Base-by-base conservation (phyloP, 2,329 filamentous ascomycete species). In the Meredithiella fracta region DNA sequence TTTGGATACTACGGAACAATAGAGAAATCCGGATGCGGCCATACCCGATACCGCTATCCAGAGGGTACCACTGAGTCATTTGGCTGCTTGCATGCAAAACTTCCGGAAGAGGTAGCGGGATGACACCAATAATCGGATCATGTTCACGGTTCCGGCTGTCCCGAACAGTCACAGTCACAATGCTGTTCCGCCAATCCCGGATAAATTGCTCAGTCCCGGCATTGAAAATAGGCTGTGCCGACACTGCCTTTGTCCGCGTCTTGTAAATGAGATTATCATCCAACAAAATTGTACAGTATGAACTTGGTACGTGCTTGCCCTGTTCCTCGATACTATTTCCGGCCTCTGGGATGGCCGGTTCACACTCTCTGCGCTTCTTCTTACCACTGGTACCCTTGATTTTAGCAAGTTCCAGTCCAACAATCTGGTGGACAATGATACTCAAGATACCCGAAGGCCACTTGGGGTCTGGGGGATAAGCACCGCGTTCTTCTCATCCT, bases 221-320 rank as follows among this genome's bases (percentile, higher is more conserved):
- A 63, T 97, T 96, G 76, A 95, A 97, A 61, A 97, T 96, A 1
- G 92, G 92, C 66, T 94, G 90, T 54, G 87, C 94, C 37, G 86
- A 94, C 6, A 94, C 85, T 3, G 90, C 90, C 73, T 98, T 97
- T 37, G 87, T 80, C 64, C 92, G 80, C n/a, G 91, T 97, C 64
- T 91, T 89, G 73, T 96, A 97, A 17, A 89, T 78, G 62, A 95
- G 69, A 63, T 94, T 82, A 64, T 97, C 91, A 62, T 96, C 96
- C 67, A 86, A 75, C 9, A 92, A 70, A 55, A 98, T 90, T 1
- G 89, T 96, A 70, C 90, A 96, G 70, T 98, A 98, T 40, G 87
- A 86, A 59, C 85, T 95, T 0, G 92, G 92, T 29, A 97, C 72
- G 52, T 83, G 77, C 60, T 81, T 83, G 61, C 85, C 78, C 63